Percentiles rank a stretch among this genome's conserved stretches.
Evolutionary conservation across 805 yeast species (phyloP).

Genomic region (Candida incommunis): DNA sequence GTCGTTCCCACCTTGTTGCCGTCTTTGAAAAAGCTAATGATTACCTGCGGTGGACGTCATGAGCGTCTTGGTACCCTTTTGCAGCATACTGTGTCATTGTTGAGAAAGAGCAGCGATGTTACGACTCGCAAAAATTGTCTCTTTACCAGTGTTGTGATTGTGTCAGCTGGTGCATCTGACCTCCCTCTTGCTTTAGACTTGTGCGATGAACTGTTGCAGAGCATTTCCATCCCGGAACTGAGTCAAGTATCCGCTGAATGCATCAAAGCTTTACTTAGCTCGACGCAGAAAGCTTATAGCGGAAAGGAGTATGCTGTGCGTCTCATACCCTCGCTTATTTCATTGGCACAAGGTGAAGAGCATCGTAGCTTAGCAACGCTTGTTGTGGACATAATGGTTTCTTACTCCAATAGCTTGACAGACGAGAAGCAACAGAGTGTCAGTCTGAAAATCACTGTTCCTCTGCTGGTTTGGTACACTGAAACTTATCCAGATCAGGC

Average conservation of each 20-base stretch:
- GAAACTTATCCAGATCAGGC: constrained; percentile 1
- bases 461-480: constrained; percentile 25
- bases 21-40: constrained; percentile 32
- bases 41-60: constrained; percentile 18
- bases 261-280: constrained; percentile 38
- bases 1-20: constrained; percentile 40
- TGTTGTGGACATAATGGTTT: constrained; percentile 34
- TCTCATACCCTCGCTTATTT: constrained; percentile 32
- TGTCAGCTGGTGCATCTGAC: constrained; percentile 1
- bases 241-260: constrained; percentile 42
- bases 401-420: constrained; percentile 27
- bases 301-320: constrained; percentile 28
- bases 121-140: constrained; percentile 4
- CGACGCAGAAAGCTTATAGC: constrained; percentile 18
- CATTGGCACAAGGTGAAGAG: constrained; percentile 12
- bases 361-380: constrained; percentile 12
- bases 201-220: neutral
- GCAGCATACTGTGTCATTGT: neutral
- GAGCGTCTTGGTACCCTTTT: constrained; percentile 3
- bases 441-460: constrained; percentile 20
- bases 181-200: neutral
- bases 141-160: constrained; percentile 7
- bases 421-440: constrained; percentile 20
- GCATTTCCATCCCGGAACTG: constrained; percentile 17
- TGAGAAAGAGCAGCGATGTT: neutral